A percentile compares a stretch with the other conserved stretches of the same genome.
These are phyloP conservation scores for Puccinellia tenuiflora DNA, from an alignment of 176 grass and related monocot genomes.

Conservation along the genomic window DNA sequence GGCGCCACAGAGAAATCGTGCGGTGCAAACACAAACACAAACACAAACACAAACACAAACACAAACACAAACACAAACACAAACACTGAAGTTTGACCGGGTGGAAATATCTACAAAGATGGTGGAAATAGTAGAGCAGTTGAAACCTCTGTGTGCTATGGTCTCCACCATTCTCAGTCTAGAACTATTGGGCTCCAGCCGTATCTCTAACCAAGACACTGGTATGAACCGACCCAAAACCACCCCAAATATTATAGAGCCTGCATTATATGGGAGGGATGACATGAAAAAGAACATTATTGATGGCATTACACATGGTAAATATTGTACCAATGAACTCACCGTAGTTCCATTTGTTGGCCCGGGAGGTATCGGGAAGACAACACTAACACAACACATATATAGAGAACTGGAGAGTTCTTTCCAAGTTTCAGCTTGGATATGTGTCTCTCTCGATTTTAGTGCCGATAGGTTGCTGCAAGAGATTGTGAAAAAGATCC, in stretches of 20 bases:
- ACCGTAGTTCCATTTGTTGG: conserved; percentile 34
- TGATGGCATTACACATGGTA: not conserved
- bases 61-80: too few relatives aligned
- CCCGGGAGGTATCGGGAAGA: conserved; percentile 41
- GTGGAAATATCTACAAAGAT: too few relatives aligned
- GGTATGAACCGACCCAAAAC: not conserved
- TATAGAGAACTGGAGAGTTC: not conserved
- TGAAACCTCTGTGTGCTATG: too few relatives aligned
- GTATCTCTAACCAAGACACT: not conserved
- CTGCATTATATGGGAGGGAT: conserved; percentile 20
- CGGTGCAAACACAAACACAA: too few relatives aligned
- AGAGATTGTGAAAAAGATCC: not conserved
- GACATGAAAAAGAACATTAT: not conserved
- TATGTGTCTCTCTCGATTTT: conserved; percentile 27
- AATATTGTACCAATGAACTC: not conserved
- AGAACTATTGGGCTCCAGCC: not conserved
- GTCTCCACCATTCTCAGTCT: too few relatives aligned
- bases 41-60: too few relatives aligned
- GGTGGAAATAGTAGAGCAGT: too few relatives aligned
- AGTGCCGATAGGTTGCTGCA: not conserved
- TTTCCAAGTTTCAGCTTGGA: conserved; percentile 20
- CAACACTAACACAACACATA: conserved; percentile 28
- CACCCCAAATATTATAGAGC: not conserved
- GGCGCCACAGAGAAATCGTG: too few relatives aligned
- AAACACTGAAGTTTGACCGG: too few relatives aligned